Evolutionary conservation across 139 green algal species (phyloP).

Genomic region (Coelastrella sp.): DNA sequence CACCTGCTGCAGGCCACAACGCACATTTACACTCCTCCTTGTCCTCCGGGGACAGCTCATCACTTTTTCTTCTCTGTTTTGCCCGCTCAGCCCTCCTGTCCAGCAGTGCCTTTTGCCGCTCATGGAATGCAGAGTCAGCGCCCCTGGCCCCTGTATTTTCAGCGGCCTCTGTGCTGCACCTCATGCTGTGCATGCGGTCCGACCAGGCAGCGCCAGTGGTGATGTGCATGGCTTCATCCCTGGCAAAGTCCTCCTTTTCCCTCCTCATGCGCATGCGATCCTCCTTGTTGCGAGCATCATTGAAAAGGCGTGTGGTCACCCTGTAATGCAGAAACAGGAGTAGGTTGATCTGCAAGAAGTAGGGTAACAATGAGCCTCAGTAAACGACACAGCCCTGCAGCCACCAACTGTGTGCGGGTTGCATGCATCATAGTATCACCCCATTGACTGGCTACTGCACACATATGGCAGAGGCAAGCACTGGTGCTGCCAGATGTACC

Average conservation of each 20-base stretch:
- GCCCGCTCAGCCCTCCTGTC: not conserved
- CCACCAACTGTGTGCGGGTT: too few relatives aligned
- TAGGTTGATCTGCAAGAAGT: not conserved
- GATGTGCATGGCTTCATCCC: not conserved
- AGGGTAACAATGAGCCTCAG: not conserved
- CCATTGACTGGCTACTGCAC: too few relatives aligned
- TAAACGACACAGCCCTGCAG: not conserved
- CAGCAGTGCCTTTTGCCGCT: not conserved
- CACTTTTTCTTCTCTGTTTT: not conserved
- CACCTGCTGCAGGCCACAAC: not conserved
- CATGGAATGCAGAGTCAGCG: not conserved
- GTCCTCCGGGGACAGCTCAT: not conserved
- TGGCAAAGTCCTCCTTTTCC: not conserved
- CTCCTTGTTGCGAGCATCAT: conserved; percentile 14
- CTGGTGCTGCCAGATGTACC: not conserved
- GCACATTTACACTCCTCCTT: conserved; percentile 28
- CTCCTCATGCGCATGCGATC: conserved; percentile 10
- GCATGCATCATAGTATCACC: too few relatives aligned
- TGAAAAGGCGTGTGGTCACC: not conserved
- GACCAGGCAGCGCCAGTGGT: not conserved
- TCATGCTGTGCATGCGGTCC: not conserved
- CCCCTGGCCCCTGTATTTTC: not conserved
- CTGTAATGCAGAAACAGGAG: not conserved
- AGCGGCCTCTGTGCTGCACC: not conserved
- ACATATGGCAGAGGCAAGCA: too few relatives aligned